A percentile compares a stretch with the other conserved stretches of the same genome.
Evolutionary conservation across 352 stramenopile species (phyloP).

Genomic region (Phytophthora palmivora): DNA sequence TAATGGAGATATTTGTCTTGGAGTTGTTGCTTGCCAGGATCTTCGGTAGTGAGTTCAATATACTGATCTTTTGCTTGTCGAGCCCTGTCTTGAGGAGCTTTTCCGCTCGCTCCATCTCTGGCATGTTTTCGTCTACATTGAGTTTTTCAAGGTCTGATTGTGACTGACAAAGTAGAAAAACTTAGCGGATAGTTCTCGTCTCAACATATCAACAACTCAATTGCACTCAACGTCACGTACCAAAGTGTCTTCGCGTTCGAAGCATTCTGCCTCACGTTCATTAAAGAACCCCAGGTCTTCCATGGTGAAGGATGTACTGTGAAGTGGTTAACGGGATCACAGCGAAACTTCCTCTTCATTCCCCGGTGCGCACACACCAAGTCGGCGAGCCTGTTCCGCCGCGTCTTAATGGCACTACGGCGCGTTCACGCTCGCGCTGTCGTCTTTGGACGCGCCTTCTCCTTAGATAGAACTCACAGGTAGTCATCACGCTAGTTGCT

Average conservation of each 20-base stretch:
- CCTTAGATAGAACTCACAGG: conserved; percentile 27
- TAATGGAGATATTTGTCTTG: conserved; percentile 64
- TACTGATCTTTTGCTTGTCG: conserved; percentile 84
- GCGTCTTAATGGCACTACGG: conserved; percentile 21
- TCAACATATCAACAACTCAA: too few species aligned
- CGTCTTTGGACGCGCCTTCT: conserved; percentile 29
- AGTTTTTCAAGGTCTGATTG: conserved; percentile 87
- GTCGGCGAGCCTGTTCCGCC: conserved; percentile 19
- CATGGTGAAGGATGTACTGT: conserved; percentile 48
- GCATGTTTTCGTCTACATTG: conserved; percentile 86
- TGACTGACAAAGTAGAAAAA: conserved; percentile 41
- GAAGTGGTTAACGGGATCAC: conserved; percentile 29
- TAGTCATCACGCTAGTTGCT: conserved; percentile 21
- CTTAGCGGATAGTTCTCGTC: too few species aligned
- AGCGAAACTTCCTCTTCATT: conserved; percentile 47
- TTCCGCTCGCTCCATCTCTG: conserved; percentile 81
- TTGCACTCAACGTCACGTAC: too few species aligned
- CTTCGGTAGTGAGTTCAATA: conserved; percentile 70
- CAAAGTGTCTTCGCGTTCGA: conserved; percentile 82
- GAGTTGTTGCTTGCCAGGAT: conserved; percentile 79
- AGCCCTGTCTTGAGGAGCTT: conserved; percentile 79
- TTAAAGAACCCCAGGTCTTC: conserved; percentile 87
- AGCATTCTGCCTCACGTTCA: conserved; percentile 85
- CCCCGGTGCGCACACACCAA: conserved; percentile 30
- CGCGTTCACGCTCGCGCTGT: conserved; percentile 12